phyloP scores from a whole-genome alignment of 352 stramenopile species.

The Phytophthora ohioensis region DNA sequence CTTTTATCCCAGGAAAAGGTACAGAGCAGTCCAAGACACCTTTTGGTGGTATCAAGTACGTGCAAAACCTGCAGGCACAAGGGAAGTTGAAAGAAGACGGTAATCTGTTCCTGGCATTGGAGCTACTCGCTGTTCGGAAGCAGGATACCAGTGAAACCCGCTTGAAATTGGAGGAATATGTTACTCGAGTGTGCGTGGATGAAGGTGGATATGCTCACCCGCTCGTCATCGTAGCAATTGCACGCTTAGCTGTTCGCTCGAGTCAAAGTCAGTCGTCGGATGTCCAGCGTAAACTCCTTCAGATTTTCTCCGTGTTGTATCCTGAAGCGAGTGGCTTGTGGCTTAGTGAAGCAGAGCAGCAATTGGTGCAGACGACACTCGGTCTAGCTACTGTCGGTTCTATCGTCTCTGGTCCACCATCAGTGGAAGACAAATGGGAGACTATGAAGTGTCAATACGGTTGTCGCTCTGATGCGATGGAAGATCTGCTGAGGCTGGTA shows the following conservation, averaged over 20 bases:
- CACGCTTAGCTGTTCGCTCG: constrained; percentile 41
- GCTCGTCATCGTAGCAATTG: constrained; percentile 64
- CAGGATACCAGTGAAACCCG: constrained; percentile 36
- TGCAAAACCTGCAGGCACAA: constrained; percentile 44
- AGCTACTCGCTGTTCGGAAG: constrained; percentile 63
- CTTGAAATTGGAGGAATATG: constrained; percentile 52
- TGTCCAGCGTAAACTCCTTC: constrained; percentile 47
- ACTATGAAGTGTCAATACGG: constrained; percentile 59
- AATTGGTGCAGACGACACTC: constrained; percentile 8
- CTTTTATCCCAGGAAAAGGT: constrained; percentile 30
- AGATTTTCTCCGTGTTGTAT: constrained; percentile 64
- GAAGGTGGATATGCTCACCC: constrained; percentile 47
- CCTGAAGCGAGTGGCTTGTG: constrained; percentile 56
- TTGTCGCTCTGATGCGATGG: constrained; percentile 76
- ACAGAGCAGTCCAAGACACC: constrained; percentile 33
- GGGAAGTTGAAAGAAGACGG: constrained; percentile 48
- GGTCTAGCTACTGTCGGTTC: background rate
- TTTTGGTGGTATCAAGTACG: constrained; percentile 65
- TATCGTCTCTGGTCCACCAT: constrained; percentile 3
- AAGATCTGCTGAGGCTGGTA: constrained; percentile 83
- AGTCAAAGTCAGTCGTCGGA: constrained; percentile 24
- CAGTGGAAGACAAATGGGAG: constrained; percentile 66
- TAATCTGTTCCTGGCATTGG: constrained; percentile 64
- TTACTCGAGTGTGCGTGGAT: constrained; percentile 21
- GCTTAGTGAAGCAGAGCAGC: constrained; percentile 45